phyloP scores from a whole-genome alignment of 352 stramenopile species.

The Globisporangium iwayamae region DNA sequence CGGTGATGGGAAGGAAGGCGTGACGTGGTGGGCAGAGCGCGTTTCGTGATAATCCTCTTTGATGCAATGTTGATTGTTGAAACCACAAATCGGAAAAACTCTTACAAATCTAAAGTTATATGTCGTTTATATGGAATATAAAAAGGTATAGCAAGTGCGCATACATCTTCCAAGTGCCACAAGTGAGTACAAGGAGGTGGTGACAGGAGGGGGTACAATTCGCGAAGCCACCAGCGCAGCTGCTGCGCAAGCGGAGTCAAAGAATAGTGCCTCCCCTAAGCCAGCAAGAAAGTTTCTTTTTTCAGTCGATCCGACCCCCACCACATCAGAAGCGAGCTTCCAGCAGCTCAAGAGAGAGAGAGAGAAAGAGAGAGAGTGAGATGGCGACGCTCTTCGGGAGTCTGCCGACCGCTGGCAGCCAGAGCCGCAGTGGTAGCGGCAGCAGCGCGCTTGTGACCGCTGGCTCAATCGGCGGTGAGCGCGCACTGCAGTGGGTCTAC shows the following conservation, averaged over 20 bases:
- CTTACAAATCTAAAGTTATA: too few relatives aligned
- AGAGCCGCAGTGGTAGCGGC: conserved; percentile 12
- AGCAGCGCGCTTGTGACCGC: conserved; percentile 34
- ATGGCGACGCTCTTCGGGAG: conserved; percentile 76
- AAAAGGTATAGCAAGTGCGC: too few relatives aligned
- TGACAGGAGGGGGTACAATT: too few relatives aligned
- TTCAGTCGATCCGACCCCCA: not conserved
- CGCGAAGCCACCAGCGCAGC: too few relatives aligned
- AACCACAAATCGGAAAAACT: not conserved
- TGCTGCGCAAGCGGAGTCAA: too few relatives aligned
- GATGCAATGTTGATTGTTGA: not conserved
- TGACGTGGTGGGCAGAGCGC: conserved; percentile 1
- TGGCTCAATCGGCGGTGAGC: conserved; percentile 30
- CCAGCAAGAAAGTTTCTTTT: not conserved
- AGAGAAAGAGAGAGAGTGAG: too few relatives aligned
- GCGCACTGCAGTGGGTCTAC: conserved; percentile 75
- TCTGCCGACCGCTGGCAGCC: conserved; percentile 54
- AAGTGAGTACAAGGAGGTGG: too few relatives aligned
- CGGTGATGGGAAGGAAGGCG: conserved; percentile 9
- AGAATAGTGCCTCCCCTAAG: too few relatives aligned
- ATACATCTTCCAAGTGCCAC: too few relatives aligned
- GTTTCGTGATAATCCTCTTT: not conserved
- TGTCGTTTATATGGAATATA: too few relatives aligned
- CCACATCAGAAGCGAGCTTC: not conserved
- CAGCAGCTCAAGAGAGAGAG: not conserved